Evolutionary conservation across 805 yeast species (phyloP).

Genomic region (Hanseniaspora occidentalis): DNA sequence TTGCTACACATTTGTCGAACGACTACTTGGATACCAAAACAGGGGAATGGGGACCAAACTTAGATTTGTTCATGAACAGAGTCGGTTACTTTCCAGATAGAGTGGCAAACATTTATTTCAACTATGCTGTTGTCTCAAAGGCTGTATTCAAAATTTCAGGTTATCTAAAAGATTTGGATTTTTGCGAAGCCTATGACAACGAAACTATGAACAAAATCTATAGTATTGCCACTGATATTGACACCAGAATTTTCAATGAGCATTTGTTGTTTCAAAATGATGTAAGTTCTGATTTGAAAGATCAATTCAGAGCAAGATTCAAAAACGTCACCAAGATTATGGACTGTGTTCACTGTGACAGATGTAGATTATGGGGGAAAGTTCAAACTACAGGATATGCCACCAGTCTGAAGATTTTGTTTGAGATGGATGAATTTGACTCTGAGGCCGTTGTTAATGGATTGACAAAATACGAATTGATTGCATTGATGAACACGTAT

Average conservation of each 20-base stretch:
- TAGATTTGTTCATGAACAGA: conserved; percentile 70
- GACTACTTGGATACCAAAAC: conserved; percentile 64
- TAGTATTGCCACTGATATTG: conserved; percentile 26
- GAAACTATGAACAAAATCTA: conserved; percentile 33
- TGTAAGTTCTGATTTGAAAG: conserved; percentile 41
- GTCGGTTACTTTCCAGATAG: conserved; percentile 89
- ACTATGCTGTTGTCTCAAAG: conserved; percentile 77
- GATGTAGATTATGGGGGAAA: conserved; percentile 97
- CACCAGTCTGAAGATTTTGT: conserved; percentile 81
- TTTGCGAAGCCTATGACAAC: conserved; percentile 33
- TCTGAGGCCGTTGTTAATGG: conserved; percentile 40
- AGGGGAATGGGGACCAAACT: conserved; percentile 74
- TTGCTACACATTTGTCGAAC: conserved; percentile 82
- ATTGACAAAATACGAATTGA: conserved; percentile 69
- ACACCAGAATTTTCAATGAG: conserved; percentile 36
- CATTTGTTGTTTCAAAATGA: conserved; percentile 36
- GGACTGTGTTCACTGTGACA: conserved; percentile 98
- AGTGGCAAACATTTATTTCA: conserved; percentile 78
- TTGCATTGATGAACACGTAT: conserved; percentile 83
- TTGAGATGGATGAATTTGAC: conserved; percentile 49
- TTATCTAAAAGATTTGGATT: conserved; percentile 37
- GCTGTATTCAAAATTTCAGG: conserved; percentile 59
- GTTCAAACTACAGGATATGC: conserved; percentile 96
- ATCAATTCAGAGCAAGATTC: conserved; percentile 77
- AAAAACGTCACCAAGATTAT: conserved; percentile 82